A percentile compares a stretch with the other conserved stretches of the same genome.
These are phyloP conservation scores for Elaeagnus macrophylla DNA, from an alignment of 306 rosid species.

Conservation along the genomic window DNA sequence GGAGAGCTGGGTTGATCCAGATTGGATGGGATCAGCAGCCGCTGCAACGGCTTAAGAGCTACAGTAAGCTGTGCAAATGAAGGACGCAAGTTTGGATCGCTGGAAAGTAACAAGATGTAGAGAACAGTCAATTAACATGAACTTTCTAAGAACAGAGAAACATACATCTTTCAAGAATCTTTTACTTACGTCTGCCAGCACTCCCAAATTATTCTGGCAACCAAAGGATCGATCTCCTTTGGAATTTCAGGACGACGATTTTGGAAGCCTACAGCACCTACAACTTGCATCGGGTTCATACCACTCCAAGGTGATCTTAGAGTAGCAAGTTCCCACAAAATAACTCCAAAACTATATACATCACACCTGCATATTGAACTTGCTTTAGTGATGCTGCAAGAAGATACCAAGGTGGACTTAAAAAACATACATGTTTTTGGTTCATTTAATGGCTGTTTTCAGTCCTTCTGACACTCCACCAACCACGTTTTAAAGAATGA, in stretches of 20 bases:
- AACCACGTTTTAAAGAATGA: background rate
- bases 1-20: constrained; percentile 61
- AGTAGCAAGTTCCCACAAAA: constrained; percentile 98
- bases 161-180: background rate
- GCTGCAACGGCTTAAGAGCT: constrained; percentile 81
- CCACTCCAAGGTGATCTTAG: constrained; percentile 88
- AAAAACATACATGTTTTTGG: too few relatives aligned
- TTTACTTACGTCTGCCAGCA: constrained; percentile 97
- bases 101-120: constrained; percentile 23
- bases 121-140: constrained; percentile 8
- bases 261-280: constrained; percentile 98
- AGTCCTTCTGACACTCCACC: background rate
- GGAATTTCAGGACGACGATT: constrained; percentile 92
- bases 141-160: background rate
- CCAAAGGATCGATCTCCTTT: constrained; percentile 81
- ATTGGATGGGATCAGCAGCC: constrained; percentile 52
- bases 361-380: constrained; percentile 68
- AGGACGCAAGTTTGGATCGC: constrained; percentile 93
- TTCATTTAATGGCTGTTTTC: too few relatives aligned
- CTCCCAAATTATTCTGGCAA: constrained; percentile 82
- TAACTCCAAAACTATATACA: constrained; percentile 95
- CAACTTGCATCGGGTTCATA: constrained; percentile 99
- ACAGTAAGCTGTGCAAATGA: constrained; percentile 67
- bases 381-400: too few relatives aligned
- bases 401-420: too few relatives aligned